A percentile compares a stretch with the other conserved stretches of the same genome.
Evolutionary conservation across 208 protist species (phyloP).

Genomic region (Trypanosoma congolense): DNA sequence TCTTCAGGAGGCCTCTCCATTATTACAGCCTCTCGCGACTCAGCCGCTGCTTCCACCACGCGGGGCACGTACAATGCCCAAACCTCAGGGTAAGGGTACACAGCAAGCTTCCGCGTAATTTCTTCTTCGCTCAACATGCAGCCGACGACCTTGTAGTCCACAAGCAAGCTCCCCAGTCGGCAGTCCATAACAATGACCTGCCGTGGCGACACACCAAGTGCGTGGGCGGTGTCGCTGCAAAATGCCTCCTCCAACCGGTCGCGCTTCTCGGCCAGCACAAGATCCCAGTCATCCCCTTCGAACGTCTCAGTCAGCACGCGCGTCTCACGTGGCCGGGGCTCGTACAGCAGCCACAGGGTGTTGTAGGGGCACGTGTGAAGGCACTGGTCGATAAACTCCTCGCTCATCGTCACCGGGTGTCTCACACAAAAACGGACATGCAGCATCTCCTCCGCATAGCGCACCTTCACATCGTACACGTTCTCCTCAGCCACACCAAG

Average conservation of each 20-base stretch:
- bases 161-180: not conserved
- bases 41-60: no score
- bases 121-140: conserved; percentile 2
- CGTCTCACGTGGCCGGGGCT: not conserved
- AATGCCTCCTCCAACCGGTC: conserved; percentile 1
- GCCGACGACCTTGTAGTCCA: not conserved
- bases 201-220: not conserved
- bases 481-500: not conserved
- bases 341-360: conserved; percentile 2
- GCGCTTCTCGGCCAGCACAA: not conserved
- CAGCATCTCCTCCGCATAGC: not conserved
- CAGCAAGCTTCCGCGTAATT: not conserved
- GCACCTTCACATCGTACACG: not conserved
- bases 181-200: not conserved
- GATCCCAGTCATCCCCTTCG: conserved; percentile 5
- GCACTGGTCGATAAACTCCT: conserved; percentile 1
- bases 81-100: not conserved
- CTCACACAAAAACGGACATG: not conserved
- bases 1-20: conserved; percentile 1
- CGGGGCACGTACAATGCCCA: conserved; percentile 1
- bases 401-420: not conserved
- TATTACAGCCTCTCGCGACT: not conserved
- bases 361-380: not conserved
- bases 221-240: conserved; percentile 1
- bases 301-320: not conserved